Conservation (phyloP, 2,329 filamentous ascomycete genomes). For the Sclerotiophoma versabilis region DNA sequence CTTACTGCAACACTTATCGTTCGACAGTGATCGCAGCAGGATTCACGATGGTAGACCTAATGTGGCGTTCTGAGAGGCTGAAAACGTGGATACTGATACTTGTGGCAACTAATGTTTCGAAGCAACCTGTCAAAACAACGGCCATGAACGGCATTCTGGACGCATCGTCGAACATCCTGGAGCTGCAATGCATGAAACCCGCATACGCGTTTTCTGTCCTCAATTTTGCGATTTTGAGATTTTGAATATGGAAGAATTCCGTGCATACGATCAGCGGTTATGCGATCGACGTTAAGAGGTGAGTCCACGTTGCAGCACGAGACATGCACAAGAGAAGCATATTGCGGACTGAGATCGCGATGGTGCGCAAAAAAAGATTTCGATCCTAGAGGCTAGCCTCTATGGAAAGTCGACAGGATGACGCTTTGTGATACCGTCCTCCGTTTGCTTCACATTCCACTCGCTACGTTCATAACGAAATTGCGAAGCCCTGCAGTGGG, state of each 20-base stretch:
- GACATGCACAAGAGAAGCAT: constrained; percentile 6
- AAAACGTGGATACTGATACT: constrained; percentile 10
- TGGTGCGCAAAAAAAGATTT: neutral
- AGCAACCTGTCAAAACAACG: constrained; percentile 16
- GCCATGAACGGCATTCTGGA: constrained; percentile 17
- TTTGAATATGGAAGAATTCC: constrained; percentile 2
- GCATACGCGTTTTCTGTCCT: constrained; percentile 12
- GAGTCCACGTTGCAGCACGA: constrained; percentile 11
- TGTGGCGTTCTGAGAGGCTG: constrained; percentile 12
- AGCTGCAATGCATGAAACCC: constrained; percentile 12
- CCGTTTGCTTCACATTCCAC: constrained; percentile 12
- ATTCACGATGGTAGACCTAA: constrained; percentile 4
- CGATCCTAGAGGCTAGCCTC: neutral
- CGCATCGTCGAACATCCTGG: constrained; percentile 13
- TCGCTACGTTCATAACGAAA: constrained; percentile 15
- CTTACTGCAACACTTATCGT: constrained; percentile 1
- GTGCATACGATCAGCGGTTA: neutral
- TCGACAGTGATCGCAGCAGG: constrained; percentile 13
- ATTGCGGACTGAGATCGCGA: neutral
- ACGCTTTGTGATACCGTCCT: constrained; percentile 14
- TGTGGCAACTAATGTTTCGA: constrained; percentile 17
- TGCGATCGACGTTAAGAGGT: neutral
- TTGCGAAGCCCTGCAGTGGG: constrained; percentile 15
- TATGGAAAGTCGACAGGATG: neutral
- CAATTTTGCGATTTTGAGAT: neutral